Evolutionary conservation across 306 rosid species (phyloP), one percentile per base, ranked within the genome.

Genomic region (Citrullus colocynthis): DNA sequence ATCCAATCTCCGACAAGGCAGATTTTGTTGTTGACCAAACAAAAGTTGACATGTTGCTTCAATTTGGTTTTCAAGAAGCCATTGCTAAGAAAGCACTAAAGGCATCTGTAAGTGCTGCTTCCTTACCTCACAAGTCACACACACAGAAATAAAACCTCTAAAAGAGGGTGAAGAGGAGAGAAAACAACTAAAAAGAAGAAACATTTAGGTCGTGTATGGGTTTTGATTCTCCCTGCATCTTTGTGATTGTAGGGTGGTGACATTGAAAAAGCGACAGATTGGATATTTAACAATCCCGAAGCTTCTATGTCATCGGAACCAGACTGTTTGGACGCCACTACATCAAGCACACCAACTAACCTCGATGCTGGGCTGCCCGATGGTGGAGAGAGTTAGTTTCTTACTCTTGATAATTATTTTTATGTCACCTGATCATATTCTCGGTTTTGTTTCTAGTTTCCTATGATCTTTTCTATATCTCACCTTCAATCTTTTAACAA

Each of bases 221-320:
- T n/a, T 17, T 21, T 14, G 15, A 62, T 39, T 72, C 28, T 56
- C 28, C 16, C 58, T 62, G 86, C 65, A n/a, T 67, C 15, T 24
- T 39, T 67, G 56, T 67, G 56, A 4, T 70, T 45, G 75, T 70
- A 96, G 99, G 93, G 90, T 54, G 94, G 91, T 80, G 96, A 96
- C 85, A 89, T 96, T 79, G 99, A 91, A 88, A 96, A 89, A 86
- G 99, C 99, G 20, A 92, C 99, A 6, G 99, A 96, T 85, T 96
- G 97, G 99, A 96, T 96, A 79, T 92, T 96, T 81, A 90, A 59
- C 91, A 91, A 89, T 87, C 98, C 96, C 7, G 88, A 87, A 65
- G 93, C 89, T 69, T 91, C 93, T 48, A 85, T 66, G 60, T 81
- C 96, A 34, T 77, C 87, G 58, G 80, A 86, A 28, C 57, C 87